Base-by-base conservation (phyloP, 352 stramenopile species). In the Pilasporangium apinafurcum region DNA sequence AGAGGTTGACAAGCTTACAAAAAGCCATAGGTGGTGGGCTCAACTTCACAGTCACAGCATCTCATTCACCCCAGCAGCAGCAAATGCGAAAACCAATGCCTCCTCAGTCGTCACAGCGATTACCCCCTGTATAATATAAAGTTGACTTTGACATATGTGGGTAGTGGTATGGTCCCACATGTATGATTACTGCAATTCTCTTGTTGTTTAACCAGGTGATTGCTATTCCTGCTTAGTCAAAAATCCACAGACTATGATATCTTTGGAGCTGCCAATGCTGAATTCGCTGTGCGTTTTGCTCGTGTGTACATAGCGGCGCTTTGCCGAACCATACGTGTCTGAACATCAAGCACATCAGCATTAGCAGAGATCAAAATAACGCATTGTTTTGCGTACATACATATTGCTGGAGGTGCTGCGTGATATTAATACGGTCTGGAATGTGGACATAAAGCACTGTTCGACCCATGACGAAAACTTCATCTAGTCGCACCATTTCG, bases 381-480 rank as follows among this genome's bases (percentile, higher is more conserved):
- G 8, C 35, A 34, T n/a, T 29, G 18, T 13, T 34, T 42, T 17
- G 16, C 30, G 14, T 6, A 65, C 66, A 34, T 54, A 89, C 78
- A 35, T 91, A 89, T 71, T 92, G 70, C 44, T 80, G 68, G 22
- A 89, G 71, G 34, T 88, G 77, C 40, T 78, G 66, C 20, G 71
- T 70, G 51, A 92, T 72, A 61, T 90, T 86, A 62, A 92, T 87
- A 12, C 75, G 70, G 54, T 94, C 78, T 4, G 83, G 83, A 24
- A 94, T 92, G 56, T 94, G 79, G 16, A 94, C 83, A 49, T 82
- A 94, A 9, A 94, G 55, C 39, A 94, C 70, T 10, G 75, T 92
- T 31, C 80, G 81, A 39, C 83, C 83, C 79, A 94, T 94, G 42
- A 94, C 78, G 25, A 92, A 94, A 16, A 94, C 72, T 33, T 94